Evolutionary conservation across 345 rosid genomes (phyloP).

Genomic region (Bruguiera sexangula): DNA sequence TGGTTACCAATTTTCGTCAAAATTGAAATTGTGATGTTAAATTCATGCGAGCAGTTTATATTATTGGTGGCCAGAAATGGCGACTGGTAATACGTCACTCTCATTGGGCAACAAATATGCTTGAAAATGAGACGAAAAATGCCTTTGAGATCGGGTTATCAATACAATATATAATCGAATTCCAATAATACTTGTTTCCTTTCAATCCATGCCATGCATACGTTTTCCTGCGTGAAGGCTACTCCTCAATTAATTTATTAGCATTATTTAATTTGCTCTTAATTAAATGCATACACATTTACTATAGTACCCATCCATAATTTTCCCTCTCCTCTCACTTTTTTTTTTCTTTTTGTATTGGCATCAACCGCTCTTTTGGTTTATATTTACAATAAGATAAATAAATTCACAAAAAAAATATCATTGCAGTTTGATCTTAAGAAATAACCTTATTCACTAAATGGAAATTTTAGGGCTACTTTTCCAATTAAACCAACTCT

Average conservation of each 20-base stretch:
- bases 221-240: not conserved
- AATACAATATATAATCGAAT: not conserved
- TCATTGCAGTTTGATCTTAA: too few species aligned
- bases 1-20: too few species aligned
- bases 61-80: not conserved
- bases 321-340: too few species aligned
- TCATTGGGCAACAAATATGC: conserved; percentile 8
- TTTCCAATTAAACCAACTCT: too few species aligned
- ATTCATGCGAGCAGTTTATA: not conserved
- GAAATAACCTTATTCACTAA: too few species aligned
- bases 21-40: not conserved
- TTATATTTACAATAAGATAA: too few species aligned
- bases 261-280: not conserved
- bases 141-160: conserved; percentile 7
- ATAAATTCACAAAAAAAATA: too few species aligned
- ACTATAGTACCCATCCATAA: too few species aligned
- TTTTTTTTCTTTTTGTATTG: too few species aligned
- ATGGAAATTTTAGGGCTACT: too few species aligned
- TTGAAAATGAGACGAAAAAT: conserved; percentile 10
- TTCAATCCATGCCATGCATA: not conserved
- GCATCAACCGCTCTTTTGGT: too few species aligned
- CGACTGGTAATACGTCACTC: conserved; percentile 20
- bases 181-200: not conserved
- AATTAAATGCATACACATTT: not conserved
- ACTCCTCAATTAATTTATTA: not conserved